Percentiles rank a stretch among this genome's conserved stretches.
Conservation (phyloP, 768 basidiomycete genomes). For the Candolleomyces aberdarensis region DNA sequence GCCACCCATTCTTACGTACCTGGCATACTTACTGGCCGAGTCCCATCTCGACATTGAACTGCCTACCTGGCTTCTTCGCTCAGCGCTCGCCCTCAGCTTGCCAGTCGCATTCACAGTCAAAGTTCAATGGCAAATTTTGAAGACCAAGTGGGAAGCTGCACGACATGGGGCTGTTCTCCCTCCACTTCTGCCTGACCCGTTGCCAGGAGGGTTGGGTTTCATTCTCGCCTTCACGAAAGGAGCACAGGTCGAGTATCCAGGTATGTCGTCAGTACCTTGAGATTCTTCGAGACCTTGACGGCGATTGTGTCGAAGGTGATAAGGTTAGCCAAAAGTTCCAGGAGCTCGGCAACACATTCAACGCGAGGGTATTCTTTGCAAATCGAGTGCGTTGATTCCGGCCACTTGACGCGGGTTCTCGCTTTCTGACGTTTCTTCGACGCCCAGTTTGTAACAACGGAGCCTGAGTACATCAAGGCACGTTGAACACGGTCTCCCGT, state of each 20-base stretch:
- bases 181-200: slow-evolving; percentile 13
- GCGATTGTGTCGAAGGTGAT: slow-evolving; percentile 17
- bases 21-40: slow-evolving; percentile 5
- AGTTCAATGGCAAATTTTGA: slow-evolving; percentile 14
- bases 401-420: slow-evolving; percentile 15
- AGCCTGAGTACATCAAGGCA: slow-evolving; percentile 15
- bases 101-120: slow-evolving; percentile 15
- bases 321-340: slow-evolving; percentile 19
- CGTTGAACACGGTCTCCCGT: neutral
- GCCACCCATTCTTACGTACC: slow-evolving; percentile 19
- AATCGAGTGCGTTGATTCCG: slow-evolving; percentile 19
- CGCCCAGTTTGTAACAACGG: slow-evolving; percentile 14
- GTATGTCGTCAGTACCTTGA: slow-evolving; percentile 15
- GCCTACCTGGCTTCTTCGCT: slow-evolving; percentile 9
- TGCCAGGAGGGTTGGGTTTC: slow-evolving; percentile 15
- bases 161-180: slow-evolving; percentile 19
- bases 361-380: slow-evolving; percentile 19
- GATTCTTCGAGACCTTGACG: slow-evolving; percentile 3
- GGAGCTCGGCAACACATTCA: slow-evolving; percentile 20
- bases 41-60: slow-evolving; percentile 1
- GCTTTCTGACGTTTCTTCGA: neutral
- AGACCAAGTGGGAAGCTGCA: slow-evolving; percentile 15
- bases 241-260: slow-evolving; percentile 29
- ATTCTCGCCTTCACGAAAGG: slow-evolving; percentile 13
- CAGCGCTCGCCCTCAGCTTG: slow-evolving; percentile 15